These are phyloP conservation scores for Podospora tetraspora DNA, from an alignment of 495 filamentous ascomycete species.

Conservation along the genomic window DNA sequence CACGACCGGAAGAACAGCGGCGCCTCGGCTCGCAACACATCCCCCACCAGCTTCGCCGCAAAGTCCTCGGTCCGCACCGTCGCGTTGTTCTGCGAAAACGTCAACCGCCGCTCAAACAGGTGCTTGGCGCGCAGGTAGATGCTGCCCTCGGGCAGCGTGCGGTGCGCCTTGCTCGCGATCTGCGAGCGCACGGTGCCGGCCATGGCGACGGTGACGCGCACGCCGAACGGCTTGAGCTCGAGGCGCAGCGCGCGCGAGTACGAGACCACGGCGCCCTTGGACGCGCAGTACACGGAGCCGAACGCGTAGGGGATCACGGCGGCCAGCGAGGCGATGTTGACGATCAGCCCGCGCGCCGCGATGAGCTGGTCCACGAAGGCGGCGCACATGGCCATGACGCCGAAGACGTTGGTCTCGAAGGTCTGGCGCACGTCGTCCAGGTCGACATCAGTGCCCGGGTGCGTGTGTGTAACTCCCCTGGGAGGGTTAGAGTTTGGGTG, in stretches of 20 bases:
- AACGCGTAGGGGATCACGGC: conserved; percentile 44
- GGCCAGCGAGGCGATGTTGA: conserved; percentile 51
- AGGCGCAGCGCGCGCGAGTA: conserved; percentile 49
- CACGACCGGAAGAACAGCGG: conserved; percentile 33
- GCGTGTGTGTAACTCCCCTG: conserved; percentile 48
- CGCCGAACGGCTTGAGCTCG: conserved; percentile 50
- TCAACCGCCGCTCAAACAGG: conserved; percentile 40
- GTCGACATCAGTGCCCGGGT: conserved; percentile 48
- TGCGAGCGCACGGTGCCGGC: conserved; percentile 46
- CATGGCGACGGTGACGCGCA: conserved; percentile 51
- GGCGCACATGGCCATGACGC: conserved; percentile 49
- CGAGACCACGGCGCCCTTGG: conserved; percentile 47
- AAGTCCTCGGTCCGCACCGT: conserved; percentile 39
- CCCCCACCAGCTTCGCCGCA: conserved; percentile 32
- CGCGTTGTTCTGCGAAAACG: conserved; percentile 41
- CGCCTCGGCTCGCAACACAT: conserved; percentile 33
- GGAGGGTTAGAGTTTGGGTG: neutral
- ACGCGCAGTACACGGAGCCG: conserved; percentile 48
- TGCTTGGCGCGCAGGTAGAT: conserved; percentile 38
- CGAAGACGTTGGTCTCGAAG: conserved; percentile 62
- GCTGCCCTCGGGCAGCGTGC: conserved; percentile 34
- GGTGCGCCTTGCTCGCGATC: conserved; percentile 36
- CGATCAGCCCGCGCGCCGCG: conserved; percentile 47
- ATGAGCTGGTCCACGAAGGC: conserved; percentile 51
- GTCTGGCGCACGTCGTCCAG: conserved; percentile 47